Percentiles rank a stretch among this genome's conserved stretches.
These are phyloP conservation scores for Nemania serpens DNA, from an alignment of 2,329 filamentous ascomycete genomes.

Conservation along the genomic window DNA sequence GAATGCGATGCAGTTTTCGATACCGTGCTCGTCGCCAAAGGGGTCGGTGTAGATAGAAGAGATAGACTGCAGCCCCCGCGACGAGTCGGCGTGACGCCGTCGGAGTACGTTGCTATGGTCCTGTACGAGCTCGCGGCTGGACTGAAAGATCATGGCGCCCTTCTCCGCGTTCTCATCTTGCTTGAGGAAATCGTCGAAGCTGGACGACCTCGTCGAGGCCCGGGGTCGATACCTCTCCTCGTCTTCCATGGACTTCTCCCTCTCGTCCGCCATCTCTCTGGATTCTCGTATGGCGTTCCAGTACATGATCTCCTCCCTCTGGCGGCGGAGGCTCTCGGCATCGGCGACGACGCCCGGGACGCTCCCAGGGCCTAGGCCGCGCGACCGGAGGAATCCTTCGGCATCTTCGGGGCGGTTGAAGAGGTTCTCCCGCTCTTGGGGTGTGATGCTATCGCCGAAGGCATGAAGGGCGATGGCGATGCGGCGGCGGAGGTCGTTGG, in stretches of 20 bases:
- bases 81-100: conserved; percentile 51
- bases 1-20: conserved; percentile 52
- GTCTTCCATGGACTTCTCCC: conserved; percentile 32
- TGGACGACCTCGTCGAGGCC: conserved; percentile 44
- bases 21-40: conserved; percentile 61
- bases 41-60: conserved; percentile 60
- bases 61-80: conserved; percentile 52
- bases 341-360: conserved; percentile 63
- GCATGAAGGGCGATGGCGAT: conserved; percentile 65
- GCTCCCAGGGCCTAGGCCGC: conserved; percentile 45
- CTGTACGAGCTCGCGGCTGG: conserved; percentile 51
- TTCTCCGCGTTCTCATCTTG: conserved; percentile 56
- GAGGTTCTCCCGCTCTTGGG: conserved; percentile 55
- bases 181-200: conserved; percentile 64
- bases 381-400: conserved; percentile 63
- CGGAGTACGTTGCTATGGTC: conserved; percentile 53
- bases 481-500: conserved; percentile 64
- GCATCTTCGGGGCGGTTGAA: conserved; percentile 71
- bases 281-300: conserved; percentile 64
- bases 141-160: conserved; percentile 63
- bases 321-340: conserved; percentile 62
- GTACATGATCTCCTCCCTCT: conserved; percentile 68
- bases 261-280: conserved; percentile 45
- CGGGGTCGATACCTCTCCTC: conserved; percentile 29
- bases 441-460: conserved; percentile 61